Evolutionary conservation across 768 basidiomycete genomes (phyloP).

Genomic region (Boletellus emodensis): DNA sequence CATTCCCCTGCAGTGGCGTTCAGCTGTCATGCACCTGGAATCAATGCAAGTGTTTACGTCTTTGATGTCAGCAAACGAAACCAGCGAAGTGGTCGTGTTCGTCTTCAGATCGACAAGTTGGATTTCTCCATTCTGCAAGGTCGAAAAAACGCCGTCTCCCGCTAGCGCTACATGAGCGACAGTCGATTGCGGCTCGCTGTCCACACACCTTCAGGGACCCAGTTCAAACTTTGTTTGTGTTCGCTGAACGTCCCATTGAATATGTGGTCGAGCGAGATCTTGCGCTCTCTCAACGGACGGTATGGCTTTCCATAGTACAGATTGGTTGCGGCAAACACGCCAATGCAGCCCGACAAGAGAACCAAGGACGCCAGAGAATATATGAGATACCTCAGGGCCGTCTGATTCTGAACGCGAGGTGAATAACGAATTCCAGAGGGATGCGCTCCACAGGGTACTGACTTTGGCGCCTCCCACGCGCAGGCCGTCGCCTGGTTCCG

Average conservation of each 20-base stretch:
- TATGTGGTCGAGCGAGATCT: constrained; percentile 83
- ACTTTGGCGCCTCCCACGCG: constrained; percentile 38
- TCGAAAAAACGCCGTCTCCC: constrained; percentile 89
- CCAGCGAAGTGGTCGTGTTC: constrained; percentile 61
- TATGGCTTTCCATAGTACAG: constrained; percentile 56
- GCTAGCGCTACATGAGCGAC: constrained; percentile 45
- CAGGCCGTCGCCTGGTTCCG: constrained; percentile 30
- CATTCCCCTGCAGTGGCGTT: constrained; percentile 45
- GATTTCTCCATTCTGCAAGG: constrained; percentile 58
- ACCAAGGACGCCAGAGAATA: constrained; percentile 59
- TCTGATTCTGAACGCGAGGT: constrained; percentile 36
- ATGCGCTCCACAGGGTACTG: constrained; percentile 10
- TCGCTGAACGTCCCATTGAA: constrained; percentile 86
- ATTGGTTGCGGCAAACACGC: constrained; percentile 69
- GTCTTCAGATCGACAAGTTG: constrained; percentile 77
- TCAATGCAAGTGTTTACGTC: constrained; percentile 45
- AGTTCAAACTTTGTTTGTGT: constrained; percentile 50
- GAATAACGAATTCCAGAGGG: constrained; percentile 5
- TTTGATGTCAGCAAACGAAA: constrained; percentile 54
- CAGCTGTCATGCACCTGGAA: not conserved
- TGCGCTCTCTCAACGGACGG: constrained; percentile 51
- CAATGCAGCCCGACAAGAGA: constrained; percentile 61
- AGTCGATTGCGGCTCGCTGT: not conserved
- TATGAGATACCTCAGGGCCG: constrained; percentile 59
- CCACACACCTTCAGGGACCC: constrained; percentile 86